Base-by-base conservation (phyloP, 2,329 filamentous ascomycete genomes). In the Dendrostoma leiphaemia region DNA sequence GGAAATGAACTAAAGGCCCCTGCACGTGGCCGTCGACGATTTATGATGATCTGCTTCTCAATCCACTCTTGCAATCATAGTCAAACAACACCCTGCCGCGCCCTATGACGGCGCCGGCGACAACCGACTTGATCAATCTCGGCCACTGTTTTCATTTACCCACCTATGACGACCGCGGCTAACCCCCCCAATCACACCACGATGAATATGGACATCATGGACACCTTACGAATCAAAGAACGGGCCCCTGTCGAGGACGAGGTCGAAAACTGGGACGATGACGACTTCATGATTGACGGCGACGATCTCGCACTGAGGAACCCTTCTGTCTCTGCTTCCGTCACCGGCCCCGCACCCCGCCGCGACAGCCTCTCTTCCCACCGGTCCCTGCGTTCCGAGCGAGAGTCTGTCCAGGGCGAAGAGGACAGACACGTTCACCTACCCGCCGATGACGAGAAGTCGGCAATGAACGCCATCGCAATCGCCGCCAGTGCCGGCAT, bases 401-500 rank as follows among this genome's bases (percentile, higher is more conserved):
- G 91, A 44, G 88, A 90, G 49, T 90, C 87, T 1, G 76, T 84
- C 60, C 81, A 82, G 53, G 89, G 85, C 58, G 90, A 95, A 64
- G 91, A 96, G 64, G 91, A 96, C 71, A 91, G 86, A 77, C 91
- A 97, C 63, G 82, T 97, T 21, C 83, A 93, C 62, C 75, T 97
- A 28, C 86, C 90, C 2, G 89, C 87, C 46, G 89, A 94, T 67
- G 92, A 97, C 68, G 90, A 96, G 64, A 81, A 84, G 59, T 90
- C 90, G 1, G 95, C 89, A 9, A 75, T 86, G 62, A 89, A 95
- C 67, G 92, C 94, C 57, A 93, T 99, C 64, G 84, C 89, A 23
- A 89, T 91, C 6, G 93, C 92, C 31, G 89, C 91, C 65, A 86
- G 85, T 67, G 92, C 91, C 24, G 94, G 94, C 62, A 96, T 99